phyloP scores from a whole-genome alignment of 768 basidiomycete genomes.

The Naganishia vishniacii region DNA sequence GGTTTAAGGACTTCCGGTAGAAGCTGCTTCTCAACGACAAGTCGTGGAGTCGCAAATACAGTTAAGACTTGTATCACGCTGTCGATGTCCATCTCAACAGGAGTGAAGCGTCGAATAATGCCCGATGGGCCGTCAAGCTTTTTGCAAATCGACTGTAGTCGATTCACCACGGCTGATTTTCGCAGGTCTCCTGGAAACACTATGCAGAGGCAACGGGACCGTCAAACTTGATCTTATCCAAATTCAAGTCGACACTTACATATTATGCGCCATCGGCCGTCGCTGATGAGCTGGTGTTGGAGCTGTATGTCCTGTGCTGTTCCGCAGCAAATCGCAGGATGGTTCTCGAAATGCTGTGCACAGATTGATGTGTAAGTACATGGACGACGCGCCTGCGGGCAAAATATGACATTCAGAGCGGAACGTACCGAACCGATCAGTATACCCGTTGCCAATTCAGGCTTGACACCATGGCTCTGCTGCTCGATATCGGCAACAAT shows the following conservation, averaged over 20 bases:
- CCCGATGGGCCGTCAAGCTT: constrained; percentile 40
- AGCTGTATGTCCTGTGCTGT: constrained; percentile 53
- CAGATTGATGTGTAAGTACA: background rate
- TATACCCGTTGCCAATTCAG: constrained; percentile 49
- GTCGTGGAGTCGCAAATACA: constrained; percentile 9
- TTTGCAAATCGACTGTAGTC: constrained; percentile 39
- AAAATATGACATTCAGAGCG: no score
- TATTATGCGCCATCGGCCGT: constrained; percentile 22
- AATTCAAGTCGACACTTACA: background rate
- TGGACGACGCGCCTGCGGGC: no score
- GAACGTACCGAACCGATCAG: constrained; percentile 51
- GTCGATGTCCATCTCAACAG: constrained; percentile 33
- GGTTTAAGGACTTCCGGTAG: constrained; percentile 20
- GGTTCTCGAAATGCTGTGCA: constrained; percentile 54
- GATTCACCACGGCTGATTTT: background rate
- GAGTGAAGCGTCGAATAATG: constrained; percentile 47
- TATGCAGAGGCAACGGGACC: background rate
- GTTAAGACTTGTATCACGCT: constrained; percentile 49
- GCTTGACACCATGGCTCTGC: constrained; percentile 17
- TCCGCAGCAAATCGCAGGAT: constrained; percentile 55
- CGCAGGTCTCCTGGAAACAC: constrained; percentile 21
- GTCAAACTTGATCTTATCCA: background rate
- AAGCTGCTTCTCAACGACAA: background rate
- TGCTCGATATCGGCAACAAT: constrained; percentile 52
- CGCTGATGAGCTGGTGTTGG: constrained; percentile 53